Percentiles rank a stretch among this genome's conserved stretches.
Evolutionary conservation across 257 asterid species (phyloP).

Genomic region (Marsdenia floribunda): DNA sequence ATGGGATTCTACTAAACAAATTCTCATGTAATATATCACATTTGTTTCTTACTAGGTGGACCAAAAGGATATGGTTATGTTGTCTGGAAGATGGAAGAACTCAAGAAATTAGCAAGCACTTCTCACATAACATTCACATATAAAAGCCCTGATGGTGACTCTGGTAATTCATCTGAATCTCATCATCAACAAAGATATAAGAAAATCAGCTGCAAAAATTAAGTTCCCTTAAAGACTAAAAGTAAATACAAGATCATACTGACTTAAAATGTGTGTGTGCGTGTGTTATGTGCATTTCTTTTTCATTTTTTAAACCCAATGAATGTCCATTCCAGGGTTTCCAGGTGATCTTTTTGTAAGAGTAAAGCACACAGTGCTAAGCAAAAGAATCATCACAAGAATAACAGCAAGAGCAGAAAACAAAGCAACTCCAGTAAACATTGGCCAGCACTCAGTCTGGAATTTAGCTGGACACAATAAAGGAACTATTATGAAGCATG

Average conservation of each 20-base stretch:
- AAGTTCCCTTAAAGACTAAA: neutral
- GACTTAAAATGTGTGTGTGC: no score
- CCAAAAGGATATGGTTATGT: conserved; percentile 20
- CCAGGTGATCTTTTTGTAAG: conserved; percentile 24
- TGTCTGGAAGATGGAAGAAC: conserved; percentile 20
- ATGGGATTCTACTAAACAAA: no score
- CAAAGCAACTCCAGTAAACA: conserved; percentile 30
- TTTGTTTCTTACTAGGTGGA: conserved; percentile 7
- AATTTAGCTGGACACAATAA: conserved; percentile 25
- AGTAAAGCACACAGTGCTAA: conserved; percentile 14
- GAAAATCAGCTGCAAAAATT: no score
- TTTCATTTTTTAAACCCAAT: no score
- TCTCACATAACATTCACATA: conserved; percentile 20
- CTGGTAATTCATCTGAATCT: conserved; percentile 16
- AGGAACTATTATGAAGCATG: conserved; percentile 15
- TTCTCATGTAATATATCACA: neutral
- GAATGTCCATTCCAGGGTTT: no score
- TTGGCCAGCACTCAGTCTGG: conserved; percentile 24
- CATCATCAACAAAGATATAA: neutral
- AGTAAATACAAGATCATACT: no score
- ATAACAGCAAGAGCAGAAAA: conserved; percentile 23
- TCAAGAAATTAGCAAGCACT: neutral
- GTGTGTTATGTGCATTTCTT: neutral
- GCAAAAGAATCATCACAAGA: conserved; percentile 6
- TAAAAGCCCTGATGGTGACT: conserved; percentile 25